Evolutionary conservation across 805 yeast species (phyloP).

Genomic region (Kazachstania psychrophila): DNA sequence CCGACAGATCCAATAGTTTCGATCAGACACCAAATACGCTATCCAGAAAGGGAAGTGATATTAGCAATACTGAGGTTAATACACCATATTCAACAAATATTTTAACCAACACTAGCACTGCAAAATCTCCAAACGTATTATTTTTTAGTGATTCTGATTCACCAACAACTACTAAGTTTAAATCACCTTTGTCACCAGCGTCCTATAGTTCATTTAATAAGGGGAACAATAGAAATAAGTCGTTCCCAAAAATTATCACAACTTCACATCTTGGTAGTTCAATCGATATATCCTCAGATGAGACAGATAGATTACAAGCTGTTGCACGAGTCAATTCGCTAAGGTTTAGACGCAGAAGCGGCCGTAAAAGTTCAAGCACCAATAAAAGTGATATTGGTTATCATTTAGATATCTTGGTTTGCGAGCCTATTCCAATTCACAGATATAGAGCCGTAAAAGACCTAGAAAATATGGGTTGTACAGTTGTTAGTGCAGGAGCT

Average conservation of each 20-base stretch:
- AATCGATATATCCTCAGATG: slow-evolving; percentile 17
- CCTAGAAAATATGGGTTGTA: slow-evolving; percentile 64
- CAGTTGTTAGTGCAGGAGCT: slow-evolving; percentile 63
- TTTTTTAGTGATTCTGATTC: slow-evolving; percentile 18
- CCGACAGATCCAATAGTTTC: slow-evolving; percentile 18
- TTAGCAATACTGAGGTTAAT: slow-evolving; percentile 6
- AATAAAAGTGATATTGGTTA: slow-evolving; percentile 11
- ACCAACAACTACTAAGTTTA: slow-evolving; percentile 17
- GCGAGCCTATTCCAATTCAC: slow-evolving; percentile 82
- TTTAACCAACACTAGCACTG: background rate
- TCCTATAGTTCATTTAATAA: slow-evolving; percentile 3
- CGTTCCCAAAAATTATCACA: slow-evolving; percentile 22
- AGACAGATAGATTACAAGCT: slow-evolving; percentile 20
- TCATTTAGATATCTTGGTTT: slow-evolving; percentile 58
- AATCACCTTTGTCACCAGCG: slow-evolving; percentile 25
- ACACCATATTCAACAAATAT: background rate
- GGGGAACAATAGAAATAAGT: background rate
- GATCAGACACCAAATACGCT: slow-evolving; percentile 9
- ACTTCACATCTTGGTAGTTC: slow-evolving; percentile 15
- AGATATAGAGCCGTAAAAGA: slow-evolving; percentile 56
- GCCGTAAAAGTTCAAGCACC: slow-evolving; percentile 19
- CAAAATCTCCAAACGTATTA: slow-evolving; percentile 6
- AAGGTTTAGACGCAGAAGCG: slow-evolving; percentile 24
- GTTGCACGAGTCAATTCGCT: slow-evolving; percentile 23
- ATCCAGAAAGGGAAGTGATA: slow-evolving; percentile 19